Evolutionary conservation across 2,329 filamentous ascomycete genomes (phyloP), one percentile per base, ranked within the genome.

Genomic region (Fusarium ambrosium): DNA sequence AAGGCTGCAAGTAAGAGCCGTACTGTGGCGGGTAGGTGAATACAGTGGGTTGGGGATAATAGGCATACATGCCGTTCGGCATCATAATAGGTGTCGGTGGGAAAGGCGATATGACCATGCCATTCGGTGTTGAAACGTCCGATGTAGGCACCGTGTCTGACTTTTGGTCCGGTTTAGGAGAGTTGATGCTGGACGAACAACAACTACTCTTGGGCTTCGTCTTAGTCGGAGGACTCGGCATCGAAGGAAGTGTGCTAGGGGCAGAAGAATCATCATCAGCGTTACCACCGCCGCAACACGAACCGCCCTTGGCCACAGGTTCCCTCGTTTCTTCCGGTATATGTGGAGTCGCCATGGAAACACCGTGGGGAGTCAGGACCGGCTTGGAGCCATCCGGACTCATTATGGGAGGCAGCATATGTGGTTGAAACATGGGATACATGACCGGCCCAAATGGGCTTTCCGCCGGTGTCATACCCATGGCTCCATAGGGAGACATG

Each of bases 11-110:
- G 74, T 85, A 89, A 0, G 88, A 89, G 9, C 88, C 88, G 77
- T 88, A 89, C 24, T 88, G 85, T 4, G 88, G 83, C 6, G 88
- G 88, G 61, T 89, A 89, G 10, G 86, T 86, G 71, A 88, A 89
- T 18, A 89, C 81, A 18, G 84, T 86, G 3, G 84, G 84, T 39
- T 86, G 85, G 6, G 83, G 77, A 62, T 84, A 86, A 76, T 83
- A 85, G 8, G 81, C 78, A 70, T 83, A 85, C 70, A 85, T 81
- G 68, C 82, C 81, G 62, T 84, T 82, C 1, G 81, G 79, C 76
- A 86, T 80, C 56, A 80, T 76, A 29, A 84, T 79, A 0, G 82
- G 78, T 4, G 81, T 64, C 41, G 48, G 48, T 32, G 82, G 82
- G 56, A 84, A 85, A 3, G 83, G 81, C 8, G 80, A 70, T 73